Percentiles rank a stretch among this genome's conserved stretches.
Evolutionary conservation across 2,329 filamentous ascomycete species (phyloP).

Genomic region (Grosmannia serpens): DNA sequence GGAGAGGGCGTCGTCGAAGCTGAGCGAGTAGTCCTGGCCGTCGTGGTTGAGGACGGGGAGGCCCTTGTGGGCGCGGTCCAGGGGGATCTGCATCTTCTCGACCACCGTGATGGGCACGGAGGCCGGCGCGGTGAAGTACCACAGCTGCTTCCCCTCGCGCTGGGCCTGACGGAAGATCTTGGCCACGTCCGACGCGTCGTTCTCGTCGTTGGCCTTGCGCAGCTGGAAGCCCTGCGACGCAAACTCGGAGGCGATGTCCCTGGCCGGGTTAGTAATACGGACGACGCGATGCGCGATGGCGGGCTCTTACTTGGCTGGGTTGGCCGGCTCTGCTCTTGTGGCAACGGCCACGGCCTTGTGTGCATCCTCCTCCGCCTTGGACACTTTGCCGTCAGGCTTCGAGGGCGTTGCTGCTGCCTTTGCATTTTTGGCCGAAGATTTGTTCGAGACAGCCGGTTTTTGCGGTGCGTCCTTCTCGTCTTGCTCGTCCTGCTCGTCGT

Average conservation of each 20-base stretch:
- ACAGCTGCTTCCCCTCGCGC: slow-evolving; percentile 60
- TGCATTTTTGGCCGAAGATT: too few species aligned
- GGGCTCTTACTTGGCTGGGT: background rate
- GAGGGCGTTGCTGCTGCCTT: too few species aligned
- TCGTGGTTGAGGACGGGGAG: slow-evolving; percentile 49
- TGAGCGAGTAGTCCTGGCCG: slow-evolving; percentile 50
- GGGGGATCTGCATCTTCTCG: slow-evolving; percentile 49
- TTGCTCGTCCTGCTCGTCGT: background rate
- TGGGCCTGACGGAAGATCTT: slow-evolving; percentile 47
- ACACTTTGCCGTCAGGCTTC: too few species aligned
- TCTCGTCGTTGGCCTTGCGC: slow-evolving; percentile 34
- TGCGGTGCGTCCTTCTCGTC: background rate
- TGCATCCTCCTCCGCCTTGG: background rate
- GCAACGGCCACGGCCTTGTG: background rate
- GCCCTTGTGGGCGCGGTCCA: slow-evolving; percentile 40
- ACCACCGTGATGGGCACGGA: slow-evolving; percentile 57
- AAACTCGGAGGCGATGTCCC: slow-evolving; percentile 23
- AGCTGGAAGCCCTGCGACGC: slow-evolving; percentile 42
- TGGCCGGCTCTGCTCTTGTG: background rate
- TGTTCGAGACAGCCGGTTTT: background rate
- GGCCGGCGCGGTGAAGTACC: slow-evolving; percentile 67
- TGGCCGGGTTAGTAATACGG: too few species aligned
- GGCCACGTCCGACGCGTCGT: slow-evolving; percentile 32
- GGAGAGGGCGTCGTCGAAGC: slow-evolving; percentile 39
- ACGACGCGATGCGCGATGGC: too few species aligned